Evolutionary conservation across 2,329 filamentous ascomycete genomes (phyloP).

Genomic region (Escovopsis sp.): DNA sequence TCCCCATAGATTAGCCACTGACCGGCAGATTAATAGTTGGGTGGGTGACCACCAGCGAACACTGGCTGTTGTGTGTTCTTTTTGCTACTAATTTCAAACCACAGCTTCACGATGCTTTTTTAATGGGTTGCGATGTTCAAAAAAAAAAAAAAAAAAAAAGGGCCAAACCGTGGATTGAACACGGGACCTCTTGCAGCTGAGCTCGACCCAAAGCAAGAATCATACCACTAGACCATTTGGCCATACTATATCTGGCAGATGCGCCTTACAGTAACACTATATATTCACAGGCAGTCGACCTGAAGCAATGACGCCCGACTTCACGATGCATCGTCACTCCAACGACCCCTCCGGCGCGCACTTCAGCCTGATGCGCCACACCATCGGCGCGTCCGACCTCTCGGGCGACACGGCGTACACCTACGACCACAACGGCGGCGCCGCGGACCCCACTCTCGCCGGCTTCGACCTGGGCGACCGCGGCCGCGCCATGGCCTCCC

Average conservation of each 20-base stretch:
- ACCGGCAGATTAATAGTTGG: too few species aligned
- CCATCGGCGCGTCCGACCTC: slow-evolving; percentile 24
- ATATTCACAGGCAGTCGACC: too few species aligned
- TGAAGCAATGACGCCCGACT: too few species aligned
- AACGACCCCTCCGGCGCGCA: slow-evolving; percentile 17
- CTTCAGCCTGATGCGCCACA: slow-evolving; percentile 24
- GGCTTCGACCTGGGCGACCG: slow-evolving; percentile 22
- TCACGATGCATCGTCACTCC: slow-evolving; percentile 2
- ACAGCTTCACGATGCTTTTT: too few species aligned
- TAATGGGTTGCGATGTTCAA: too few species aligned
- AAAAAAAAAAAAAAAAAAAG: background rate
- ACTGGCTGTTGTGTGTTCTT: too few species aligned
- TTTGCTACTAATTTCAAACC: too few species aligned
- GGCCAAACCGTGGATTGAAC: slow-evolving; percentile 8
- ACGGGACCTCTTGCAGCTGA: slow-evolving; percentile 8
- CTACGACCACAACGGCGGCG: slow-evolving; percentile 22
- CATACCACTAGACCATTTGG: slow-evolving; percentile 8
- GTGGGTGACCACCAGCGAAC: too few species aligned
- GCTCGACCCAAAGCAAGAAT: slow-evolving; percentile 7
- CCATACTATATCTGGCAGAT: background rate
- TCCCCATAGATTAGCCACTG: too few species aligned
- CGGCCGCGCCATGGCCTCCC: slow-evolving; percentile 21
- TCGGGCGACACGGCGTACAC: slow-evolving; percentile 22
- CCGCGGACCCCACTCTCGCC: slow-evolving; percentile 14
- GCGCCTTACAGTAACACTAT: too few species aligned